Conservation (phyloP, 352 stramenopile species). For the Detonula confervacea region DNA sequence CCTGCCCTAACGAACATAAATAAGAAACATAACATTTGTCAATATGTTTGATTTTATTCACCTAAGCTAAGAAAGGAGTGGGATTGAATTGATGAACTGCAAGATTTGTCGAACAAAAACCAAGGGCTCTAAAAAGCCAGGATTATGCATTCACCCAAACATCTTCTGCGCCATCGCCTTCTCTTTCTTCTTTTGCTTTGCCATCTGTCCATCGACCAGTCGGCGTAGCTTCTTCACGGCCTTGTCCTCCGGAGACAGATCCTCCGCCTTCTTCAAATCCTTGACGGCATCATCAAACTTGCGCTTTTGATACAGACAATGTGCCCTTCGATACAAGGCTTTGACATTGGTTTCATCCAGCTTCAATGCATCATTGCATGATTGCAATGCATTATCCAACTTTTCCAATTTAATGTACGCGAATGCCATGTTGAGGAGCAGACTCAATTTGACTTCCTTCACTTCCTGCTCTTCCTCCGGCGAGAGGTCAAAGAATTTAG, state of each 20-base stretch:
- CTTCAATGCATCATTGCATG: constrained; percentile 55
- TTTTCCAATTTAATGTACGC: constrained; percentile 66
- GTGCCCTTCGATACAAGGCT: constrained; percentile 56
- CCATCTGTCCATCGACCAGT: constrained; percentile 53
- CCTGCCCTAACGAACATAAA: no score
- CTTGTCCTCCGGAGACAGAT: constrained; percentile 55
- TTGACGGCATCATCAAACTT: constrained; percentile 59
- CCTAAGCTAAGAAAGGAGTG: no score
- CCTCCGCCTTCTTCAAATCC: constrained; percentile 52
- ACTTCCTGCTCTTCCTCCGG: constrained; percentile 58
- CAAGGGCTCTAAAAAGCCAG: no score
- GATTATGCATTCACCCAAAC: constrained; percentile 59
- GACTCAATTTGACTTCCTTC: constrained; percentile 53
- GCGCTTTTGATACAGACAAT: constrained; percentile 55
- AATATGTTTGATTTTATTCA: no score
- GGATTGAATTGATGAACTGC: no score
- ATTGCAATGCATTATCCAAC: constrained; percentile 52
- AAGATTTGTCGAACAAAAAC: no score
- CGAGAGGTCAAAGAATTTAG: constrained; percentile 64
- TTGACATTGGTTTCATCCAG: constrained; percentile 55
- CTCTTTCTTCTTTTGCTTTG: constrained; percentile 62
- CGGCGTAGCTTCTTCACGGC: constrained; percentile 54
- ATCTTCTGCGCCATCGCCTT: constrained; percentile 71
- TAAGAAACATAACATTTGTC: no score
- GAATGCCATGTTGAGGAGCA: constrained; percentile 63